Evolutionary conservation across 2,329 filamentous ascomycete genomes (phyloP), one percentile per base, ranked within the genome.

Genomic region (Whalleya microplaca): DNA sequence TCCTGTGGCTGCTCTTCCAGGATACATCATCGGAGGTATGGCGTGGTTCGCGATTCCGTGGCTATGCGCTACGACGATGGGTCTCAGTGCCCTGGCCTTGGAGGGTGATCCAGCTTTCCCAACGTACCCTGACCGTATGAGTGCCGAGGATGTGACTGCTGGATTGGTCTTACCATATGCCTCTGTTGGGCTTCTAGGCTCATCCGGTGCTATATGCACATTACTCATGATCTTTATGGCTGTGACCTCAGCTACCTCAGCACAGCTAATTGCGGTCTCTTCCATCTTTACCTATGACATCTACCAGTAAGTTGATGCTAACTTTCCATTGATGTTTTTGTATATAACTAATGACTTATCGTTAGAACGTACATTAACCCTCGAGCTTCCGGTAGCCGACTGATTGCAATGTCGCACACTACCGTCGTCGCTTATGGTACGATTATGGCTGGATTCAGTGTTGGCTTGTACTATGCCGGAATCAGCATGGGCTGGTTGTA

Each of bases 21-120:
- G 92, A 18, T 96, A 96, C 69, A 88, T 96, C 52, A 83, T 94
- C 59, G 92, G 92, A 4, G 92, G 93, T 20, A 81, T 96, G 1
- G 87, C 85, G 48, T 96, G 92, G 92, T 96, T 96, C 65, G 92
- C 92, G 0, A 96, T 97, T 50, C 93, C 93, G 0, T 96, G 91
- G 90, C 80, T 96, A 9, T 90, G 87, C 2, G 92, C 92, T 1
- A 96, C 91, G 0, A 96, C 92, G 1, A 90, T 96, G 86, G 92
- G 92, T 29, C 82, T 96, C 6, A 84, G 90, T 1, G 91, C 90
- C 2, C 79, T 96, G 7, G 90, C 91, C 0, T 81, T 96, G 1
- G 92, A 96, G 72, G 85, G 80, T 62, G 88, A 84, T 64, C 88
- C 85, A 1, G 78, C 77, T 2, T 92, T 92, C 74, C 90, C 90